Base-by-base conservation (phyloP, 805 yeast species). In the Spathaspora passalidarum region DNA sequence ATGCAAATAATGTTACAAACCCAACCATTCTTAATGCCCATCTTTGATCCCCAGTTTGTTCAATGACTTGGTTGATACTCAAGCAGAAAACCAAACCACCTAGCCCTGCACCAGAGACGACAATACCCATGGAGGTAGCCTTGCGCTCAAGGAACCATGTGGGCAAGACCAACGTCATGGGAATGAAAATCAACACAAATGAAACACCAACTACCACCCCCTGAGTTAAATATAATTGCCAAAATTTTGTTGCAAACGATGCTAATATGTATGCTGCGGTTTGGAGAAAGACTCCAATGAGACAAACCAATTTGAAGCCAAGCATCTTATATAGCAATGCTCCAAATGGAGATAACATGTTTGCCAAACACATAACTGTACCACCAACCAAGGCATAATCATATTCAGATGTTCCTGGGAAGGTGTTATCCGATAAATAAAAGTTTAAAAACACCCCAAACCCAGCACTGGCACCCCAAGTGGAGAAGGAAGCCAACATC, bases 401-500 rank as follows among this genome's bases (percentile, higher is more conserved):
- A 45, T 69, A 70, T 14, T 79, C 65, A 25, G 66, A 56, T 2
- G 76, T 76, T 11, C 70, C 68, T 1, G 72, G 68, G 46, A 76
- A 80, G 2, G 55, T 54, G 17, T 54, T 40, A 21, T 48, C 57
- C 51, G 50, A 51, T 9, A 76, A 51, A 52, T 81, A 82, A 56
- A 74, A 78, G 32, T 73, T 65, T 44, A 81, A 76, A 55, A 78
- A 82, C 4, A 80, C 79, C 21, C 86, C 87, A 60, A 66, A 82
- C 2, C 79, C 68, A 35, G 81, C 78, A 46, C 78, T 77, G 63
- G 80, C 68, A 14, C 88, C 88, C 74, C 78, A 81, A 0, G 83
- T 75, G 47, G 76, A 52, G 59, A 53, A 74, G 55, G 70, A 69
- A 57, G 57, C 69, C 14, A 75, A 62, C 63, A 77, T 72, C 0